Conservation (phyloP, 306 rosid species). For the Cucumis melo region DNA sequence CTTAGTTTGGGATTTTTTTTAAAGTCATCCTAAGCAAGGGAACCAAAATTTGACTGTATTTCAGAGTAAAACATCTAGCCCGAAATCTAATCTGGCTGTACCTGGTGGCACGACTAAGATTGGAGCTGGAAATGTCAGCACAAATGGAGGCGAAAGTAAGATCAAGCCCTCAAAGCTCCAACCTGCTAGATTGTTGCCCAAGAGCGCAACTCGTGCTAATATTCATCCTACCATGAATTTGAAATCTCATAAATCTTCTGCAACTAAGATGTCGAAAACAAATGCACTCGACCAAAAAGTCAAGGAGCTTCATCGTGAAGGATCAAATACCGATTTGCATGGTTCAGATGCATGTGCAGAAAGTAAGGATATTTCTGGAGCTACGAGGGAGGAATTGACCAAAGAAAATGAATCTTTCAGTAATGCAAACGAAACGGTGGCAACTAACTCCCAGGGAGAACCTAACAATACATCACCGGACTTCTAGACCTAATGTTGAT, state of each 20-base stretch:
- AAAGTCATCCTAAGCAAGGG: background rate
- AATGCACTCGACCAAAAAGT: background rate
- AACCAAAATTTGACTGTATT: background rate
- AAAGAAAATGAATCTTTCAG: background rate
- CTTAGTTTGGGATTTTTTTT: background rate
- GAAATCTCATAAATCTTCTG: background rate
- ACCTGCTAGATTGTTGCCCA: conserved; percentile 21
- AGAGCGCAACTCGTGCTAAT: conserved; percentile 12
- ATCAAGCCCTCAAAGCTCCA: conserved; percentile 38
- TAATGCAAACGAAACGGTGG: background rate
- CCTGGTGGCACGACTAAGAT: conserved; percentile 41
- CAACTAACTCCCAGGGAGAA: background rate
- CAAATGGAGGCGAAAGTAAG: conserved; percentile 35
- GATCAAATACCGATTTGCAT: background rate
- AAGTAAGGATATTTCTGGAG: background rate
- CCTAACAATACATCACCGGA: background rate
- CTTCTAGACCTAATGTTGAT: background rate
- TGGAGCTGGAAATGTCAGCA: conserved; percentile 22
- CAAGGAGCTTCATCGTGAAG: background rate
- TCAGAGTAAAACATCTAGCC: conserved; percentile 43
- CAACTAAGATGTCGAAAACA: background rate
- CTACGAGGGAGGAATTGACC: background rate
- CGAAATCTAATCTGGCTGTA: conserved; percentile 27
- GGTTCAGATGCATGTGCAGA: background rate
- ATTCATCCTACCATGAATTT: conserved; percentile 9